These are phyloP conservation scores for Phialophora tarda DNA, from an alignment of 2,329 filamentous ascomycete species.

Conservation along the genomic window DNA sequence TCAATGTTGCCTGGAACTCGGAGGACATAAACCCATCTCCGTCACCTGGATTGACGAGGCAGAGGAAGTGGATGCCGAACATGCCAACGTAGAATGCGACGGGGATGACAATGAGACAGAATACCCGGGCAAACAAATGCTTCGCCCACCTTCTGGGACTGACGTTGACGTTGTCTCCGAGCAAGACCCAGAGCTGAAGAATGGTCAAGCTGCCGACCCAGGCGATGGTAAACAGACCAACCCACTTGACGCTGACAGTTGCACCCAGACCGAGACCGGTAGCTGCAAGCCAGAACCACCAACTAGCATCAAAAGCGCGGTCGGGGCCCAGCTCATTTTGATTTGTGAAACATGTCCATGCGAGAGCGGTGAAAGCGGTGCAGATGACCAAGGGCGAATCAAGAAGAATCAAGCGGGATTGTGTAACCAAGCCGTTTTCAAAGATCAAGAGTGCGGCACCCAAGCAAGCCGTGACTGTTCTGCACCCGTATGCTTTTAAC, in stretches of 20 bases:
- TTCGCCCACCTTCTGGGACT: slow-evolving; percentile 87
- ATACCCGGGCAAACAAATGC: slow-evolving; percentile 87
- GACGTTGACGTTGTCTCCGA: slow-evolving; percentile 86
- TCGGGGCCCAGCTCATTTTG: slow-evolving; percentile 91
- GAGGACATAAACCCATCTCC: slow-evolving; percentile 99
- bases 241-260: slow-evolving; percentile 97
- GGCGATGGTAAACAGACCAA: slow-evolving; percentile 96
- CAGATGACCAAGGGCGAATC: slow-evolving; percentile 94
- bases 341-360: slow-evolving; percentile 93
- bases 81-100: slow-evolving; percentile 91
- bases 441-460: slow-evolving; percentile 89
- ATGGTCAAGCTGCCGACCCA: slow-evolving; percentile 94
- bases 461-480: slow-evolving; percentile 80
- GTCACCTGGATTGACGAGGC: slow-evolving; percentile 91
- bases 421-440: slow-evolving; percentile 93
- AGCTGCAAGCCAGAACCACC: slow-evolving; percentile 97
- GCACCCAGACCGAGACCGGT: slow-evolving; percentile 87
- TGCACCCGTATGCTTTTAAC: slow-evolving; percentile 86
- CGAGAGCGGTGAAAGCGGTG: slow-evolving; percentile 86
- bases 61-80: slow-evolving; percentile 96
- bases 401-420: slow-evolving; percentile 92
- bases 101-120: slow-evolving; percentile 91
- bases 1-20: slow-evolving; percentile 96
- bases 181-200: slow-evolving; percentile 91
- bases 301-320: slow-evolving; percentile 84